Percentiles rank a stretch among this genome's conserved stretches.
phyloP scores from a whole-genome alignment of 352 stramenopile genomes.

The Peronospora belbahrii region DNA sequence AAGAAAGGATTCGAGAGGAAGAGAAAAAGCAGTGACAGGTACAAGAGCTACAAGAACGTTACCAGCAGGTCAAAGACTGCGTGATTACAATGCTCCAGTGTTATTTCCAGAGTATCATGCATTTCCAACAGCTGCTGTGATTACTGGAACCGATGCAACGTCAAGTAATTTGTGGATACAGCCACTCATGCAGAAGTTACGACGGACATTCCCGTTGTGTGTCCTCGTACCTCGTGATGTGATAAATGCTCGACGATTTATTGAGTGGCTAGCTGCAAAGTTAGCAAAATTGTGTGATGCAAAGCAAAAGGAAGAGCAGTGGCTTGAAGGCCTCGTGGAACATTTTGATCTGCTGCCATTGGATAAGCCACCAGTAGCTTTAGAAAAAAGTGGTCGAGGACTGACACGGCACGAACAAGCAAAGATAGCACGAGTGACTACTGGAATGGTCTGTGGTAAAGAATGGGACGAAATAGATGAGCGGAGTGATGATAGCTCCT shows the following conservation, averaged over 20 bases:
- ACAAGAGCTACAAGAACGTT: background rate
- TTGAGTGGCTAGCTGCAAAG: constrained; percentile 60
- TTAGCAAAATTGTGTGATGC: constrained; percentile 33
- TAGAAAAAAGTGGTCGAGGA: constrained; percentile 1
- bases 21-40: too few relatives aligned
- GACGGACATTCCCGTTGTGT: constrained; percentile 62
- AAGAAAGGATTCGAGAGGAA: constrained; percentile 1
- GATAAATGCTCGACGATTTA: constrained; percentile 37
- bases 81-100: constrained; percentile 21
- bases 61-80: constrained; percentile 4
- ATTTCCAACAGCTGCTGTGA: constrained; percentile 53
- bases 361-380: constrained; percentile 13
- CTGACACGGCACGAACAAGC: constrained; percentile 14
- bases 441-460: background rate
- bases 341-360: constrained; percentile 32
- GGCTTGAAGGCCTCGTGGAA: constrained; percentile 47
- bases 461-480: background rate
- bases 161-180: constrained; percentile 72
- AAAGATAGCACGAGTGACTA: background rate
- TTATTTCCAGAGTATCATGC: constrained; percentile 38
- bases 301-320: constrained; percentile 40
- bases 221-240: constrained; percentile 50
- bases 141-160: constrained; percentile 61
- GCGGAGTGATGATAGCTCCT: constrained; percentile 6
- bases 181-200: constrained; percentile 55